Percentiles rank a stretch among this genome's conserved stretches.
phyloP scores from a whole-genome alignment of 768 basidiomycete genomes.

The Amanita fuliginea region DNA sequence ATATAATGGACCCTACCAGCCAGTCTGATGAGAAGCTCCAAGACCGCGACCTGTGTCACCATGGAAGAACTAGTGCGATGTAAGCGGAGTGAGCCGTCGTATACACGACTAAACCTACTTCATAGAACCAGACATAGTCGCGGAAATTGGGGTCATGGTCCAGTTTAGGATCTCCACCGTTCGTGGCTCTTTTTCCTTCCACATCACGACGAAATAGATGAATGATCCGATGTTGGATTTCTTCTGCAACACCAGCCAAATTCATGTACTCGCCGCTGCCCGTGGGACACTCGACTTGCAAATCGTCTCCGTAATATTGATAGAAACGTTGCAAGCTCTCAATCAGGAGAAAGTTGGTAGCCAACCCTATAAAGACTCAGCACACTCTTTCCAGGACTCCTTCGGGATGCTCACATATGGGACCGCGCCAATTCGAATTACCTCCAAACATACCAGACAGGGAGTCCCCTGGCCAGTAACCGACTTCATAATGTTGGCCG shows the following conservation, averaged over 20 bases:
- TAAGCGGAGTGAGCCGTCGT: neutral
- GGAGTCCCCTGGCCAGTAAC: constrained; percentile 98
- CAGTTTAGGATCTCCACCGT: constrained; percentile 80
- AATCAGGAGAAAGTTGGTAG: constrained; percentile 91
- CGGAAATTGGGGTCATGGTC: constrained; percentile 93
- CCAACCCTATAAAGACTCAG: constrained; percentile 57
- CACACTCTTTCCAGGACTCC: neutral
- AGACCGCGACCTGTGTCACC: constrained; percentile 87
- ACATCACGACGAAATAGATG: constrained; percentile 95
- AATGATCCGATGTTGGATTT: constrained; percentile 98
- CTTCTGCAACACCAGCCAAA: constrained; percentile 86
- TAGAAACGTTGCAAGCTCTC: constrained; percentile 96
- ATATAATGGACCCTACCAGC: constrained; percentile 51
- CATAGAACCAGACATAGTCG: constrained; percentile 95
- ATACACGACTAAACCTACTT: constrained; percentile 34
- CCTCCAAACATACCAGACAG: constrained; percentile 96
- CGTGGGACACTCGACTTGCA: constrained; percentile 91
- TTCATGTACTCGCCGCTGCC: constrained; percentile 98
- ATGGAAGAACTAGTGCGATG: constrained; percentile 73
- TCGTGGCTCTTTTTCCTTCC: constrained; percentile 79
- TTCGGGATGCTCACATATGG: constrained; percentile 47
- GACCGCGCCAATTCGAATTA: constrained; percentile 98
- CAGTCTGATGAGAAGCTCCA: constrained; percentile 97
- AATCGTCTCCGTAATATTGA: constrained; percentile 90
- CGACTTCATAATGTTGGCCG: constrained; percentile 83